Base-by-base conservation (phyloP, 306 rosid species). In the Alnus glutinosa region DNA sequence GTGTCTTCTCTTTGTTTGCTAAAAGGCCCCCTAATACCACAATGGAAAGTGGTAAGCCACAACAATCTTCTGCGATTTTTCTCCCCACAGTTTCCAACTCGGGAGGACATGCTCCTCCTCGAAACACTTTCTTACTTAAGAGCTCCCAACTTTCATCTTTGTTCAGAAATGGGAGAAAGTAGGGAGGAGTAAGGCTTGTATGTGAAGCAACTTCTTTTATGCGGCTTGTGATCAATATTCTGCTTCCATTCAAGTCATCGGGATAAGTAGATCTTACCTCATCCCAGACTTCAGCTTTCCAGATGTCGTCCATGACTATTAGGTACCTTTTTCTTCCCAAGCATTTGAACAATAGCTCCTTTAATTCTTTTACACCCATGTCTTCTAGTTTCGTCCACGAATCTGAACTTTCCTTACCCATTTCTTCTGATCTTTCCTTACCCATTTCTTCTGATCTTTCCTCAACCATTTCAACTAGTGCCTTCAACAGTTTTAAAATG, bases 111-210 rank as follows among this genome's bases (percentile, higher is more conserved):
- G 5, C 1, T 1, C 2, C 55, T 46, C 10, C n/a, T 5, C 4
- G 0, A 1, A 70, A 74, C 0, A 74, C 70, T 36, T 67, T 74
- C 61, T 57, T 71, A 57, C 16, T 37, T 4, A 84, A 80, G 12
- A 84, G 71, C 7, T 80, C 80, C 85, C 85, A 85, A n/a, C 88
- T 85, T 28, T 81, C 75, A 36, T 81, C 73, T 54, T 81, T 71
- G 8, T 0, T 9, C 0, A 85, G 81, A 59, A 78, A 18, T 47
- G 8, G 69, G 15, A 78, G 69, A 0, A n/a, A 2, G 7, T 34
- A 15, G 18, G 70, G 19, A 6, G 46, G 42, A 34, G 7, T 1
- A 13, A 0, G 30, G 8, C 78, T 10, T 5, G 58, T 34, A 58
- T 61, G 70, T 0, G 2, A 8, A 6, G 80, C 83, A 48, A 84